Base-by-base conservation (phyloP, 352 stramenopile genomes). In the Phytophthora hybrid region DNA sequence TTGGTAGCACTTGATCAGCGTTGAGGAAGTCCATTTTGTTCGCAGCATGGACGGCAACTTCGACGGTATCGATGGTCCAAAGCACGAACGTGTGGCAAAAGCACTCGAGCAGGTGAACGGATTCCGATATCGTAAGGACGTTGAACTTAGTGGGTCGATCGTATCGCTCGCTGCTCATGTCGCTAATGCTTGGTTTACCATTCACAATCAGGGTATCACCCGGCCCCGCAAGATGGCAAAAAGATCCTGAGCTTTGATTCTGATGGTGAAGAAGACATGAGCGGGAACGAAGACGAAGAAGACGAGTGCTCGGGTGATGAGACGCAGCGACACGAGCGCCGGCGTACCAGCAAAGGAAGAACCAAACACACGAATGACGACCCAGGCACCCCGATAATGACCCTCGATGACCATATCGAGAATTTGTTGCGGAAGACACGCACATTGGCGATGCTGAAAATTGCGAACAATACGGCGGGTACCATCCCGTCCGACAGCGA, bases 61-160 rank as follows among this genome's bases (percentile, higher is more conserved):
- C 16, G 74, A 80, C 31, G 61, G 61, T 39, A 57, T 77, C 5
- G 46, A 72, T 49, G 59, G n/a, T 21, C 56, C 66, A 14, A 88
- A 91, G 64, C 87, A 93, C 58, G 76, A 86, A 61, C 84, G 87
- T 49, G 87, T 93, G 32, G 68, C 71, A 29, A 84, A 83, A 52
- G 87, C 85, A 29, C 82, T 93, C 13, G 84, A 91, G 63, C 87
- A 93, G 65, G 78, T 92, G 74, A 93, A 93, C 55, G 82, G 74
- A 0, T 66, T 93, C 3, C 80, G 80, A 72, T 92, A 93, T 61
- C 82, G 87, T 93, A 74, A 29, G 79, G 23, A 29, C 60, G 13
- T 9, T 57, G 44, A 41, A 18, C 7, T 52, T 23, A 52, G 29
- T 56, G 21, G 49, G 7, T 52, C 32, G 49, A 52, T 52, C n/a